Evolutionary conservation across 257 asterid species (phyloP).

Genomic region (Henckelia pumila): DNA sequence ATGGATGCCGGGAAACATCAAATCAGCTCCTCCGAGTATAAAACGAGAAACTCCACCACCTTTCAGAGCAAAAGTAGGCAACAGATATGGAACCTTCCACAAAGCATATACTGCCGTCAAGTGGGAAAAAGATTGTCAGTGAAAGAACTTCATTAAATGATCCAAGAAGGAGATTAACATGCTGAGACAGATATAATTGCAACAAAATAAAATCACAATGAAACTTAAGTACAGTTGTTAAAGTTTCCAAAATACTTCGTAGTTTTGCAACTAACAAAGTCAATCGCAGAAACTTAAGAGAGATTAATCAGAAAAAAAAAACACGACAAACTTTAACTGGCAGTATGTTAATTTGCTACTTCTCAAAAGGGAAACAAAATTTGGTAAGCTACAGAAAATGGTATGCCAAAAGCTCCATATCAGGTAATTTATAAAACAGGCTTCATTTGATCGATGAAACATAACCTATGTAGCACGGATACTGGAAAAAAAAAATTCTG

Average conservation of each 20-base stretch:
- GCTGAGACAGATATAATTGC: not conserved
- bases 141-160: conserved; percentile 8
- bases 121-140: conserved; percentile 19
- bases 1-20: conserved; percentile 92
- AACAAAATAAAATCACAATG: conserved; percentile 3
- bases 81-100: conserved; percentile 89
- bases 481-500: no score
- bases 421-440: no score
- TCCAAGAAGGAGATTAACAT: not conserved
- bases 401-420: no score
- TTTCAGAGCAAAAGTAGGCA: conserved; percentile 86
- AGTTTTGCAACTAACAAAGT: not conserved
- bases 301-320: not conserved
- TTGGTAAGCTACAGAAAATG: no score
- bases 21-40: conserved; percentile 93
- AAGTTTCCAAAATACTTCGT: conserved; percentile 2
- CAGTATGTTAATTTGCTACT: no score
- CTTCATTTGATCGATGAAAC: no score
- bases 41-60: conserved; percentile 89
- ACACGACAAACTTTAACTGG: no score
- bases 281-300: no score
- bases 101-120: conserved; percentile 72
- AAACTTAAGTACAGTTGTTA: conserved; percentile 1
- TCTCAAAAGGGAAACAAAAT: no score
- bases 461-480: no score